Percentiles rank a stretch among this genome's conserved stretches.
Evolutionary conservation across 768 basidiomycete genomes (phyloP).

Genomic region (Mycena pura): DNA sequence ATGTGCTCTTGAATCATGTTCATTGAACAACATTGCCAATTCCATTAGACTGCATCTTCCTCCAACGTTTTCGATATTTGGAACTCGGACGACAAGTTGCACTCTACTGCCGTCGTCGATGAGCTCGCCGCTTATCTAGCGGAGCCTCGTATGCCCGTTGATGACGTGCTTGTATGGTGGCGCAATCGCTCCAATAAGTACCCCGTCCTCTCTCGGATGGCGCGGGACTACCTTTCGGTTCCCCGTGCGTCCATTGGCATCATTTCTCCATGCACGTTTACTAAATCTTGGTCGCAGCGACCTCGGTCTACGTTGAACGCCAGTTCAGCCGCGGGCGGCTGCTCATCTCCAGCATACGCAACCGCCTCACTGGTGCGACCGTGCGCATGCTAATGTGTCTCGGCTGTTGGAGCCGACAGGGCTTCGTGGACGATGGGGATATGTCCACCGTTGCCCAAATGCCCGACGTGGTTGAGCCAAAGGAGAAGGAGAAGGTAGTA

Average conservation of each 20-base stretch:
- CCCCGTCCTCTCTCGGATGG: conserved; percentile 38
- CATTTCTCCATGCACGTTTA: background rate
- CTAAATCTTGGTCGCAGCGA: conserved; percentile 28
- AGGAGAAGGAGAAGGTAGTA: background rate
- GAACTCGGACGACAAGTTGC: background rate
- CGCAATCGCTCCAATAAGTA: conserved; percentile 19
- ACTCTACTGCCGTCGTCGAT: background rate
- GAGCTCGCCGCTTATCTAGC: conserved; percentile 37
- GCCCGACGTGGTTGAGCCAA: conserved; percentile 16
- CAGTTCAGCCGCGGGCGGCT: conserved; percentile 39
- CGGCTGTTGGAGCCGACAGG: conserved; percentile 29
- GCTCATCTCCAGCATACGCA: too few relatives aligned
- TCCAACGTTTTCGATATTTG: conserved; percentile 1
- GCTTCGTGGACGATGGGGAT: conserved; percentile 30
- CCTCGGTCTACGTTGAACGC: conserved; percentile 36
- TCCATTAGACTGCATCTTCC: background rate
- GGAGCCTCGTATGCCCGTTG: conserved; percentile 24
- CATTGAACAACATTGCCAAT: background rate
- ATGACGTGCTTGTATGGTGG: conserved; percentile 38
- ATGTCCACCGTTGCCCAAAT: conserved; percentile 19
- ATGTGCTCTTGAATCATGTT: background rate
- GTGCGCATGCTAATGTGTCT: conserved; percentile 34
- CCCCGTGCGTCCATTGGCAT: conserved; percentile 38
- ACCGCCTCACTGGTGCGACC: conserved; percentile 27
- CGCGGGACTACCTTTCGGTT: conserved; percentile 37